Evolutionary conservation across 805 yeast genomes (phyloP), one percentile per base, ranked within the genome.

Genomic region (Yamadazyma tumulicola): DNA sequence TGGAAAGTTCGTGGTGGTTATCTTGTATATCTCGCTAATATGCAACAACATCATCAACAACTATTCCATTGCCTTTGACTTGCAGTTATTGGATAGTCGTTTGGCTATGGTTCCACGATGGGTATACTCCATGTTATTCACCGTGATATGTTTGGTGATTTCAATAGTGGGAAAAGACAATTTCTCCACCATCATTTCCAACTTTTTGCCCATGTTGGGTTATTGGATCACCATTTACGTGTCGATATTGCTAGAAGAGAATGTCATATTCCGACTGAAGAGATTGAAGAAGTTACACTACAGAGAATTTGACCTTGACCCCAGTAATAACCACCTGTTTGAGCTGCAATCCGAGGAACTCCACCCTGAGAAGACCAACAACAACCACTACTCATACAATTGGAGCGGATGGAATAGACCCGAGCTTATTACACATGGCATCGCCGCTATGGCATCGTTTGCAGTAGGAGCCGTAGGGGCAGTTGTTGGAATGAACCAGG

Each of bases 31-130:
- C 46, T 85, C 96, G 20, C 85, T 95, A 18, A 82, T 89, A 37
- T 81, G 96, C 46, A 87, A 86, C 73, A 88, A 87, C 67, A 77
- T 88, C 58, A 96, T 96, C 60, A 88, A 87, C 69, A 80, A 86
- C 82, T 89, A 89, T 71, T 85, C 96, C 18, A 76, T 86, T 51
- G 89, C 87, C 22, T 71, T 89, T 54, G 80, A 88, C 46, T 87
- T 87, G 22, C 97, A 89, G 65, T 77, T 93, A 26, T 65, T 84
- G 51, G 84, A 89, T 83, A 75, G 82, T 35, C 77, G 75, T 44
- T 74, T 88, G 53, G 70, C 79, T 26, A 74, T 68, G 51, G 67
- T 89, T 37, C 97, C 96, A 54, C 78, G 96, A 71, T 64, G 69
- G 69, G 31, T 52, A 14, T 64, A 65, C 64, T 60, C 68, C 9